Percentiles rank a stretch among this genome's conserved stretches.
These are phyloP conservation scores for Barnettozyma siamensis DNA, from an alignment of 805 yeast genomes.

Conservation along the genomic window DNA sequence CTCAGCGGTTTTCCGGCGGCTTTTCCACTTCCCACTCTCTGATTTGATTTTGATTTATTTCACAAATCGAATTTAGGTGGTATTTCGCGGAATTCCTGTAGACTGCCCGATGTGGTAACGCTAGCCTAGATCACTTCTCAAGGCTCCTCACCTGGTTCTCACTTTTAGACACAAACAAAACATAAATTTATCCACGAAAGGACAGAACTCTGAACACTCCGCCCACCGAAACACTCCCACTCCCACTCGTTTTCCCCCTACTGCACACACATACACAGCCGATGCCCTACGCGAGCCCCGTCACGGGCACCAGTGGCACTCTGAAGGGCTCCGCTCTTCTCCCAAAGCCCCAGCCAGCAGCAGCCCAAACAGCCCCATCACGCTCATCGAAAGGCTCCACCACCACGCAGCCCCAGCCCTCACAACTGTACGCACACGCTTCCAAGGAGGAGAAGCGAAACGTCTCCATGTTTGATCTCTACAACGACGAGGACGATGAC, in stretches of 20 bases:
- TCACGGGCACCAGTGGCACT: conserved; percentile 15
- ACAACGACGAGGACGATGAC: conserved; percentile 19
- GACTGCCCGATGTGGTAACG: conserved; percentile 7
- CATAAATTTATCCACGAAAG: neutral
- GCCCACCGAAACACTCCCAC: too few species aligned
- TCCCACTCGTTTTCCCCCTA: neutral
- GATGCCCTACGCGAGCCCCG: conserved; percentile 27
- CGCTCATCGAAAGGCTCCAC: neutral
- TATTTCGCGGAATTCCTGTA: neutral
- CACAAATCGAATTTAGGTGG: too few species aligned
- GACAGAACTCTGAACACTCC: too few species aligned
- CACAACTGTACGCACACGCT: neutral
- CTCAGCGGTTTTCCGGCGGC: too few species aligned
- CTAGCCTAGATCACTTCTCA: neutral
- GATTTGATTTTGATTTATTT: too few species aligned
- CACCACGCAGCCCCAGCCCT: conserved; percentile 1
- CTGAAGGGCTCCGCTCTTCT: conserved; percentile 1
- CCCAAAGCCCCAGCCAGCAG: neutral
- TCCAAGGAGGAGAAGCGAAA: neutral
- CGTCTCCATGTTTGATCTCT: conserved; percentile 13
- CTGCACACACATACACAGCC: neutral
- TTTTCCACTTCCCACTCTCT: too few species aligned
- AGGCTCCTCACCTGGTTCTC: too few species aligned
- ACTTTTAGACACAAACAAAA: neutral
- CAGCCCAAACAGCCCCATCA: neutral